A percentile compares a stretch with the other conserved stretches of the same genome.
Evolutionary conservation across 768 basidiomycete genomes (phyloP).

Genomic region (Termitomyces sp.): DNA sequence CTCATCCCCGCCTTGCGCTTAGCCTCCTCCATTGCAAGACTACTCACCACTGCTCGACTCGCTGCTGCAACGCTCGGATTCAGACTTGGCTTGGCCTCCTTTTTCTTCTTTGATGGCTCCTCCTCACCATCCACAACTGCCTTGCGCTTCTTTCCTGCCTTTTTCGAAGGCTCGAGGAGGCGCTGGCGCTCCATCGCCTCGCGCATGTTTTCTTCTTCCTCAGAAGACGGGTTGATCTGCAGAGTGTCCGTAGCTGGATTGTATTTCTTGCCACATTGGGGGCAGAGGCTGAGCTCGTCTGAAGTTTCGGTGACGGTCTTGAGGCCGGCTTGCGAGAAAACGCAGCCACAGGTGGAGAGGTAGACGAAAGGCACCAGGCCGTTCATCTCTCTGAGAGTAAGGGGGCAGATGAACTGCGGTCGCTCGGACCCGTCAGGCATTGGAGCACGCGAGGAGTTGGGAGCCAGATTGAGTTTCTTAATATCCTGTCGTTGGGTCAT

Average conservation of each 20-base stretch:
- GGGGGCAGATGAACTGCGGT: slow-evolving; percentile 83
- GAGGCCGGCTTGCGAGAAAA: slow-evolving; percentile 82
- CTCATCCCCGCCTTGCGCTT: slow-evolving; percentile 84
- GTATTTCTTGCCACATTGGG: slow-evolving; percentile 74
- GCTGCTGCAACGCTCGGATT: slow-evolving; percentile 52
- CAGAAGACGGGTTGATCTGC: slow-evolving; percentile 61
- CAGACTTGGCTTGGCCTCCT: slow-evolving; percentile 31
- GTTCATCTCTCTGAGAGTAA: slow-evolving; percentile 94
- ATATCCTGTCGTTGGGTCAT: slow-evolving; percentile 56
- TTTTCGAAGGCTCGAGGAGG: slow-evolving; percentile 46
- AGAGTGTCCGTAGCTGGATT: slow-evolving; percentile 49
- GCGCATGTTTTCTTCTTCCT: slow-evolving; percentile 59
- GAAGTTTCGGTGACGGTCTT: slow-evolving; percentile 46
- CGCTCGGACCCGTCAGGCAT: slow-evolving; percentile 39
- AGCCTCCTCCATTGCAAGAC: slow-evolving; percentile 75
- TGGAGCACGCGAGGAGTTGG: slow-evolving; percentile 49
- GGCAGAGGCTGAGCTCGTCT: slow-evolving; percentile 54
- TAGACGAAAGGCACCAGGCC: slow-evolving; percentile 87
- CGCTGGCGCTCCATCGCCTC: slow-evolving; percentile 52
- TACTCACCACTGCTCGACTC: slow-evolving; percentile 62
- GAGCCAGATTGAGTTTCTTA: slow-evolving; percentile 74
- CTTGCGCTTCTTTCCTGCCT: slow-evolving; percentile 54
- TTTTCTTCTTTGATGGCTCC: slow-evolving; percentile 43
- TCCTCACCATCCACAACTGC: slow-evolving; percentile 23
- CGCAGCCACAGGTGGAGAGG: slow-evolving; percentile 81